phyloP scores from a whole-genome alignment of 768 basidiomycete genomes.

The Suillus occidentalis region DNA sequence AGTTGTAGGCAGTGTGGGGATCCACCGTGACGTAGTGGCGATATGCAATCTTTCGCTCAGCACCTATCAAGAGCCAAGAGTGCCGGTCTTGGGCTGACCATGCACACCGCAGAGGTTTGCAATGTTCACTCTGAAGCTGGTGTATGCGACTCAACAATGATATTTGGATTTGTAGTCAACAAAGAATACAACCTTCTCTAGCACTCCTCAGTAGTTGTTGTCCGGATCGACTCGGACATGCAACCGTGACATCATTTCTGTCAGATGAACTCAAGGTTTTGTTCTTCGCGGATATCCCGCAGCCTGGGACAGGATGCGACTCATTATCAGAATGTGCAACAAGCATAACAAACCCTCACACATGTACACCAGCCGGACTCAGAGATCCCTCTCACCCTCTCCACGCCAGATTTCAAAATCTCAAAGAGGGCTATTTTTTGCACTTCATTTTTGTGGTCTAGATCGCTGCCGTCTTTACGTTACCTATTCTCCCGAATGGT shows the following conservation, averaged over 20 bases:
- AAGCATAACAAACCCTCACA: background rate
- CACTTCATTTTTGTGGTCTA: conserved; percentile 14
- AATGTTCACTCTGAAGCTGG: background rate
- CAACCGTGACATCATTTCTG: conserved; percentile 81
- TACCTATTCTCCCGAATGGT: too few relatives aligned
- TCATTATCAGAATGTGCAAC: background rate
- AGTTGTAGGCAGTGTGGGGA: conserved; percentile 77
- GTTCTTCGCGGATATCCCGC: conserved; percentile 42
- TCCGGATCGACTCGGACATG: conserved; percentile 76
- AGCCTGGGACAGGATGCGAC: conserved; percentile 12
- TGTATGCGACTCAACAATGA: background rate
- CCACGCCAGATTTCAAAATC: conserved; percentile 22
- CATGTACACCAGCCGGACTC: conserved; percentile 10
- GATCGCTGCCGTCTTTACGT: too few relatives aligned
- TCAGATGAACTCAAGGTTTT: conserved; percentile 55
- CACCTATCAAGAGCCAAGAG: conserved; percentile 55
- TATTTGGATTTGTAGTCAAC: conserved; percentile 37
- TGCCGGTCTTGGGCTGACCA: conserved; percentile 68
- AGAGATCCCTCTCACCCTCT: conserved; percentile 16
- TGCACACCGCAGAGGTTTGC: conserved; percentile 83
- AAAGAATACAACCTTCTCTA: conserved; percentile 48
- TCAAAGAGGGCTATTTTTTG: conserved; percentile 24
- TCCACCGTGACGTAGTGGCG: conserved; percentile 60
- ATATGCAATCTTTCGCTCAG: conserved; percentile 49
- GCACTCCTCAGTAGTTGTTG: conserved; percentile 57